Conservation (phyloP, 2,329 filamentous ascomycete genomes). For the Chaetomium sp. region DNA sequence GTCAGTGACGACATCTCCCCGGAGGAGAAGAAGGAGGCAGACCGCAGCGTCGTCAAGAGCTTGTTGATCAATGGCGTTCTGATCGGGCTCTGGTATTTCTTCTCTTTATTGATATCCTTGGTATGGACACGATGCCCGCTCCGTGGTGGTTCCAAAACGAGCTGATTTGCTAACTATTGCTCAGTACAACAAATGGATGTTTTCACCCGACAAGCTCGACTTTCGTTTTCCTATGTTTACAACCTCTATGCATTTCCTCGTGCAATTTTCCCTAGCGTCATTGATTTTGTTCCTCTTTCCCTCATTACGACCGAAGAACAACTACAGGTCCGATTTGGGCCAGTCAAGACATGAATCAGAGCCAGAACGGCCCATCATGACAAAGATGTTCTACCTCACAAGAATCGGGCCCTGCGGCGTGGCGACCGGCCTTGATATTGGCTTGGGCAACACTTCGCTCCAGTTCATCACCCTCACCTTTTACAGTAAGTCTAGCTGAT, state of each 20-base stretch:
- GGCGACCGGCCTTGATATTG: slow-evolving; percentile 93
- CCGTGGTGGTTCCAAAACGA: neutral
- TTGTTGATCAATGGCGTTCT: slow-evolving; percentile 75
- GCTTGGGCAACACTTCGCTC: slow-evolving; percentile 90
- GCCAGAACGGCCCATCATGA: slow-evolving; percentile 69
- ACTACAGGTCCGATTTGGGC: slow-evolving; percentile 51
- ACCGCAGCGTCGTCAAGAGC: slow-evolving; percentile 69
- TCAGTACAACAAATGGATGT: slow-evolving; percentile 99
- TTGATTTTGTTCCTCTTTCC: slow-evolving; percentile 82
- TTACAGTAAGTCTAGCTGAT: slow-evolving; percentile 64
- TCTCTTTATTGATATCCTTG: slow-evolving; percentile 89
- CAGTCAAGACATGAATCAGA: slow-evolving; percentile 56
- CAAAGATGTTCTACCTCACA: slow-evolving; percentile 86
- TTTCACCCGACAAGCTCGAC: slow-evolving; percentile 78
- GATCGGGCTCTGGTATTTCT: slow-evolving; percentile 85
- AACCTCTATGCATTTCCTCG: slow-evolving; percentile 91
- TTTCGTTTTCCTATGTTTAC: slow-evolving; percentile 96
- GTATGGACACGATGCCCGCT: slow-evolving; percentile 53
- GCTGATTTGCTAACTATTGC: slow-evolving; percentile 36
- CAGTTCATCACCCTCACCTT: slow-evolving; percentile 97
- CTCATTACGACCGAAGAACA: slow-evolving; percentile 69
- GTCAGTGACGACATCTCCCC: slow-evolving; percentile 63
- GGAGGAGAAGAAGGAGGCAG: slow-evolving; percentile 74
- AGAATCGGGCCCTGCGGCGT: slow-evolving; percentile 89
- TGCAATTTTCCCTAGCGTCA: slow-evolving; percentile 82